Base-by-base conservation (phyloP, 441 rosid species). In the Metrosideros polymorpha region DNA sequence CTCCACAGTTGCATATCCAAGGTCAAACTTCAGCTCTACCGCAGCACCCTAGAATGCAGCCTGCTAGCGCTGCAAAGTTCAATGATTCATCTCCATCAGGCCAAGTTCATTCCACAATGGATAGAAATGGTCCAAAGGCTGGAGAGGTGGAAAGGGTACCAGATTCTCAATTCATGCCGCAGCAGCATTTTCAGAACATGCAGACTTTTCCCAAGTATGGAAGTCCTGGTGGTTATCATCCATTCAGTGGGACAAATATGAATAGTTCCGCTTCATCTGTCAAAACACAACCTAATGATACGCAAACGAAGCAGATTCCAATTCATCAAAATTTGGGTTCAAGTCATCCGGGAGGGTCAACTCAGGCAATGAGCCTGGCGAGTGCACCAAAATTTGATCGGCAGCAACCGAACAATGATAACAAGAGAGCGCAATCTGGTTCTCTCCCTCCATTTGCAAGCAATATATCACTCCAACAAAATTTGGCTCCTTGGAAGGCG, bases 321-420 rank as follows among this genome's bases (percentile, higher is more conserved):
- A 94, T 91, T 89, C 92, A 91, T 90, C 97, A 90, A 90, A 89
- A 87, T 83, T 79, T 91, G 84, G 99, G 93, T 76, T 82, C 94
- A 82, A 87, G 91, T 91, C 94, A 92, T 87, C 87, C 91, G 10
- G 98, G 95, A 90, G 97, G 95, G 86, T 85, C 93, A 35, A 89
- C 91, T 89, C 98, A 90, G 86, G 82, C 94, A 63, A 86, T 90
- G 91, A 94, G 89, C 88, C 85, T 88, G 91, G 91, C 89, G 85
- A 90, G 83, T 87, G 90, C 88, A 87, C 93, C 95, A 63, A 94
- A 97, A 91, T 93, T 94, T 89, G 98, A 94, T 91, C 93, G 94
- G 92, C 97, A 91, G 87, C 90, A 85, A 87, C 84, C 95, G 85
- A 82, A 88, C 83, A 92, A 88, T 90, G 99, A 97, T 87, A 90